A percentile compares a stretch with the other conserved stretches of the same genome.
phyloP scores from a whole-genome alignment of 352 stramenopile species.

The Pilasporangium apinafurcum region DNA sequence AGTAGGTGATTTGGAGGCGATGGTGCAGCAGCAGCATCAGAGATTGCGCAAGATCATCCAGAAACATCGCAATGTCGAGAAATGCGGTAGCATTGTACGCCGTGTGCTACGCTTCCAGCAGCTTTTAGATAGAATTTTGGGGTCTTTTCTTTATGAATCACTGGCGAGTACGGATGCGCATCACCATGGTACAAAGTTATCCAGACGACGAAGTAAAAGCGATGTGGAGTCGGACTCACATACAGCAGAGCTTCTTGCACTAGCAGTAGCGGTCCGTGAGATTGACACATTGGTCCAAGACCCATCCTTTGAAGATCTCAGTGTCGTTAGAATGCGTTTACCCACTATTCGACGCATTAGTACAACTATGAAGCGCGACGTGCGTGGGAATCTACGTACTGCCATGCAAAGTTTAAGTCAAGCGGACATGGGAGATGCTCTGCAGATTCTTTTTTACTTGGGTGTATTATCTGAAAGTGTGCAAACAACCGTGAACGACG shows the following conservation, averaged over 20 bases:
- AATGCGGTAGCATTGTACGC: conserved; percentile 64
- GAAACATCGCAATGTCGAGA: conserved; percentile 74
- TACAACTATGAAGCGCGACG: conserved; percentile 42
- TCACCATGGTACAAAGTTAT: too few relatives aligned
- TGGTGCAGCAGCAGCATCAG: conserved; percentile 50
- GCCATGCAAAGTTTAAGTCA: conserved; percentile 59
- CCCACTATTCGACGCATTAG: conserved; percentile 40
- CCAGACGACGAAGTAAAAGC: too few relatives aligned
- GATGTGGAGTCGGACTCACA: conserved; percentile 13
- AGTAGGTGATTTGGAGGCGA: conserved; percentile 49
- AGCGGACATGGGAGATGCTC: conserved; percentile 57
- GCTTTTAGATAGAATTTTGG: conserved; percentile 42
- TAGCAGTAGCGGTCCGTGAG: conserved; percentile 67
- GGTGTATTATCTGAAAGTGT: conserved; percentile 53
- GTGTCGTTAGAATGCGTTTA: conserved; percentile 47
- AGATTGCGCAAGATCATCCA: conserved; percentile 55
- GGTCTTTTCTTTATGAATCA: conserved; percentile 29
- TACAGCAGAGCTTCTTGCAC: conserved; percentile 41
- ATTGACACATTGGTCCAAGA: conserved; percentile 54
- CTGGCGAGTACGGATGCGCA: conserved; percentile 9
- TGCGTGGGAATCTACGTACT: conserved; percentile 33
- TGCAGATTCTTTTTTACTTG: conserved; percentile 80
- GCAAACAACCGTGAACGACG: conserved; percentile 72
- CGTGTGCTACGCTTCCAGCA: conserved; percentile 74
- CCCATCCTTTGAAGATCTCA: conserved; percentile 57